Conservation (phyloP, 768 basidiomycete genomes). For the Russula ochroleuca region DNA sequence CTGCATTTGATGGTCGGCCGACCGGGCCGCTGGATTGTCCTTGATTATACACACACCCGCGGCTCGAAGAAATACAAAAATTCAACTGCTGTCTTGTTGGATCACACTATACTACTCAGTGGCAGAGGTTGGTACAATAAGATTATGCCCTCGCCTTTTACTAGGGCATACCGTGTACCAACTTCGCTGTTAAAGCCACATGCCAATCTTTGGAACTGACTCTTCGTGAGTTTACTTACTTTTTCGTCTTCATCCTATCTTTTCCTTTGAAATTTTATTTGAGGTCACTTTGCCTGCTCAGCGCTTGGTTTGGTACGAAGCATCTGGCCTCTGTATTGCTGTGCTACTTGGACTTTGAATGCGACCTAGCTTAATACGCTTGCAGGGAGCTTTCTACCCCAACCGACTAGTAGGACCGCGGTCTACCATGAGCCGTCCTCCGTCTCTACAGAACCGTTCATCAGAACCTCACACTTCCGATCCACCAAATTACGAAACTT, state of each 20-base stretch:
- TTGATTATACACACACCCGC: constrained; percentile 14
- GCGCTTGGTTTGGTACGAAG: background rate
- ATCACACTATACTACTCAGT: background rate
- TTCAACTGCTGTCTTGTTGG: background rate
- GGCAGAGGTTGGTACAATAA: constrained; percentile 19
- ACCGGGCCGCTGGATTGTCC: constrained; percentile 2
- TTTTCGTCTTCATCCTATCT: background rate
- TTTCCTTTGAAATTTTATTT: background rate
- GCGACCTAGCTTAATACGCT: constrained; percentile 11
- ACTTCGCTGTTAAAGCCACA: constrained; percentile 26
- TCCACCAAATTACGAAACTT: constrained; percentile 43
- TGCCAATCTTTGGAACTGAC: constrained; percentile 24
- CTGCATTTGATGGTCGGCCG: background rate
- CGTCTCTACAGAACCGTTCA: background rate
- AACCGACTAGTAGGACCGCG: background rate
- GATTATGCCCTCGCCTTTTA: constrained; percentile 65
- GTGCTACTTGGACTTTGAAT: constrained; percentile 2
- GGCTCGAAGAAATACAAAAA: constrained; percentile 16
- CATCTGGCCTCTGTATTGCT: background rate
- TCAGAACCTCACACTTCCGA: background rate
- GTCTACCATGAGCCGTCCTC: background rate
- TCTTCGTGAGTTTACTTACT: constrained; percentile 24
- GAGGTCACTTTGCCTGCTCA: background rate
- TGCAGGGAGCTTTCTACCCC: constrained; percentile 12
- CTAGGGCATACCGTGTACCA: constrained; percentile 59